Evolutionary conservation across 306 rosid genomes (phyloP), one percentile per base, ranked within the genome.

Genomic region (Cicer chorassanicum): DNA sequence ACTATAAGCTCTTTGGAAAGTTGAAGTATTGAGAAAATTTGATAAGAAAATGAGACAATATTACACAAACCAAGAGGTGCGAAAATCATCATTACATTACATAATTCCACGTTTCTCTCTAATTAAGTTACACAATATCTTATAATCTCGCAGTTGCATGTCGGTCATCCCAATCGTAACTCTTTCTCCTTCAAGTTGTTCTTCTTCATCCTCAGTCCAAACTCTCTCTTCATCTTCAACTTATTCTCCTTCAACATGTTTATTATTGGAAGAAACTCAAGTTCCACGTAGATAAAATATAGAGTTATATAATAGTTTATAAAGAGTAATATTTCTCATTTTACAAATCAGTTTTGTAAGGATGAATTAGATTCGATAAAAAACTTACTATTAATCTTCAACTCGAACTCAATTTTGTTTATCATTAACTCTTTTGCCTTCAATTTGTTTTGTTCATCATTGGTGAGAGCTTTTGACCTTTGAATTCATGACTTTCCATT

Each of bases 61-160:
- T 13, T 34, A 10, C 65, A 60, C 5, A 6, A 6, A 60, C 36
- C 19, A 12, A 12, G 39, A 21, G 11, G 19, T 7, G 10, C 13
- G 44, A 60, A 34, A 60, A 34, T 60, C 50, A 39, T 36, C 44
- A 8, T 39, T n/a, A 9, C 68, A 64, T 64, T 40, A 64, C 24
- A 40, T 39, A 40, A 59, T 39, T 64, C 50, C 6, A 64, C 15
- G 48, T 9, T 40, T 63, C 7, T 39, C 68, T 40, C 13, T 9
- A 15, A 14, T 64, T 40, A 8, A 14, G 8, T 16, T 64, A 8
- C 9, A 64, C 34, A 9, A 15, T 41, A 7, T 15, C 24, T 39
- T 8, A 63, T 40, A 15, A 7, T 63, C 4, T 63, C 4, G 68
- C 1, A 38, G 21, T 15, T 40, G 49, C 0, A 13, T 2, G 0